Conservation (phyloP, 1,284 basidiomycete genomes). For the Malassezia sympodialis region DNA sequence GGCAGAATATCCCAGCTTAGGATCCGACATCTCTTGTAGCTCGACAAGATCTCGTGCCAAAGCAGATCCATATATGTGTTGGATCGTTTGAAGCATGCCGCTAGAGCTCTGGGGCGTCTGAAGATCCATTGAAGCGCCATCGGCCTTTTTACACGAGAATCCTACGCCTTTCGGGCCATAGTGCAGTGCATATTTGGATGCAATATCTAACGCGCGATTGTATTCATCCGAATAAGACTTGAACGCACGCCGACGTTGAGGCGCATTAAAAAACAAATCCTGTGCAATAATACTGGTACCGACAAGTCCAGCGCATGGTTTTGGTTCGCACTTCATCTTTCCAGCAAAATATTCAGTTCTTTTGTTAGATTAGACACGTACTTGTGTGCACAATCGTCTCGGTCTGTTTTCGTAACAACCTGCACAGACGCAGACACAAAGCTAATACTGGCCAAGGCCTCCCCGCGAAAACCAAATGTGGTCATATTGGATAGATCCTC, state of each 20-base stretch:
- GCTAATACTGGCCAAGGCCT: constrained; percentile 91
- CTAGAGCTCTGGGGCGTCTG: constrained; percentile 60
- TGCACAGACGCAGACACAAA: constrained; percentile 74
- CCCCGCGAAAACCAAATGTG: constrained; percentile 95
- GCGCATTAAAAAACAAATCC: constrained; percentile 90
- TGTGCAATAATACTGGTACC: constrained; percentile 89
- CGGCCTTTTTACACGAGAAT: constrained; percentile 74
- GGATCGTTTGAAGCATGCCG: constrained; percentile 64
- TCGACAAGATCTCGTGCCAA: constrained; percentile 70
- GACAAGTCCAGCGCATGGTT: constrained; percentile 83
- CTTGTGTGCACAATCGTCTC: constrained; percentile 35
- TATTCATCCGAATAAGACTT: constrained; percentile 84
- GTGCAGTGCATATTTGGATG: constrained; percentile 72
- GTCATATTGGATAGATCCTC: constrained; percentile 73
- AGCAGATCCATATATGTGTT: constrained; percentile 67
- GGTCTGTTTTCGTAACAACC: constrained; percentile 64
- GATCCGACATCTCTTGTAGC: constrained; percentile 37
- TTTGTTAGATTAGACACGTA: constrained; percentile 5
- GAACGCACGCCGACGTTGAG: constrained; percentile 74
- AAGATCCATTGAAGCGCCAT: constrained; percentile 55
- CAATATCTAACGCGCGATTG: constrained; percentile 75
- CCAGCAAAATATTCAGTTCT: constrained; percentile 38
- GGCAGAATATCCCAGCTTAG: constrained; percentile 23
- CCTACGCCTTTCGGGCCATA: constrained; percentile 55
- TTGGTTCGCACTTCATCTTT: constrained; percentile 52